Conservation (phyloP, 2,329 filamentous ascomycete genomes). For the Aspergillus ruber region DNA sequence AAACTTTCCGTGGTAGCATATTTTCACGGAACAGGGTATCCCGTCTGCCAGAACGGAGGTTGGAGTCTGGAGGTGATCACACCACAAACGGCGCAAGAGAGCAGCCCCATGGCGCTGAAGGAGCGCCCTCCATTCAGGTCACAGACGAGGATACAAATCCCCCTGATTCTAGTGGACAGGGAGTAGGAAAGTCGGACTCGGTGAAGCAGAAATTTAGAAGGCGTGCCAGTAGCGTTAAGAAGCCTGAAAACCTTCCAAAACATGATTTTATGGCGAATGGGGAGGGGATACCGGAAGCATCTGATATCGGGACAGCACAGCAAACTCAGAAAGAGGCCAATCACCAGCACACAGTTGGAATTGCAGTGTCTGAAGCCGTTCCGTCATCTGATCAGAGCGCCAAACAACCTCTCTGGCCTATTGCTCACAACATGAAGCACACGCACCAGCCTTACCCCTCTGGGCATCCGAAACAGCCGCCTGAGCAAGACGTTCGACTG, state of each 20-base stretch:
- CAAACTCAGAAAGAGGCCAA: constrained; percentile 9
- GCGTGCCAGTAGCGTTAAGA: constrained; percentile 26
- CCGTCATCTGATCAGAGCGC: constrained; percentile 17
- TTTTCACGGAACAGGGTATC: constrained; percentile 59
- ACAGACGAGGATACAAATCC: constrained; percentile 53
- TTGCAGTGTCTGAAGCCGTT: constrained; percentile 20
- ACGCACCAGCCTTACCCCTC: constrained; percentile 26
- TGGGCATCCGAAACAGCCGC: constrained; percentile 39
- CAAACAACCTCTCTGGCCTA: constrained; percentile 26
- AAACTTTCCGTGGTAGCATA: constrained; percentile 67
- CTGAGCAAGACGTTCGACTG: constrained; percentile 34
- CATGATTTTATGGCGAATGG: constrained; percentile 20
- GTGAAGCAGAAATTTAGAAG: constrained; percentile 25
- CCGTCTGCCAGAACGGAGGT: constrained; percentile 38
- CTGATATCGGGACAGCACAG: constrained; percentile 2
- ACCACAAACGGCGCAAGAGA: constrained; percentile 17
- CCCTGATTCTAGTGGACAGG: constrained; percentile 22
- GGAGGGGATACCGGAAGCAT: constrained; percentile 4
- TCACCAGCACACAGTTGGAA: constrained; percentile 18
- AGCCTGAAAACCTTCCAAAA: constrained; percentile 15
- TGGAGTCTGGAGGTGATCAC: constrained; percentile 31
- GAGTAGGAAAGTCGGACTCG: constrained; percentile 25
- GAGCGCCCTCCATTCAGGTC: constrained; percentile 69
- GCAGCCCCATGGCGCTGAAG: constrained; percentile 23
- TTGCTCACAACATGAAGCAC: constrained; percentile 34